A percentile compares a stretch with the other conserved stretches of the same genome.
These are phyloP conservation scores for Lachnellula suecica DNA, from an alignment of 2,329 filamentous ascomycete genomes.

Conservation along the genomic window DNA sequence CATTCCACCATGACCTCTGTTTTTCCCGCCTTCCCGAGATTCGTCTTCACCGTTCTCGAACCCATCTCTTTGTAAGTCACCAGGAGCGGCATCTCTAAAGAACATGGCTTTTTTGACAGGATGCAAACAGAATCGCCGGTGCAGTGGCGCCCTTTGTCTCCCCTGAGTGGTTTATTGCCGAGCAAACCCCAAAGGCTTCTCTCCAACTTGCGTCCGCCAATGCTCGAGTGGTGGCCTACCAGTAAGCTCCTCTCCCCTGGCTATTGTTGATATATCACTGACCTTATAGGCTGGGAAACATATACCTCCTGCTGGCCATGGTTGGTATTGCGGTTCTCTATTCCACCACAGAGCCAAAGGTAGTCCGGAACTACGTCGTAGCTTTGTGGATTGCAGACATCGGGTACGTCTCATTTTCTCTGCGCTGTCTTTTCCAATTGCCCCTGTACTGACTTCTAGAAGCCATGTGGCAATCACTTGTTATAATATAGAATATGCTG, in stretches of 20 bases:
- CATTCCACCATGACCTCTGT: constrained; percentile 55
- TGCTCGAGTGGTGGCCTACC: constrained; percentile 27
- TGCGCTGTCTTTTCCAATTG: no score
- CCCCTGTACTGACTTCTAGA: no score
- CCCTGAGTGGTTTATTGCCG: constrained; percentile 61
- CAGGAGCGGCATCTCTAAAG: not conserved
- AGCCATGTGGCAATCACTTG: constrained; percentile 66
- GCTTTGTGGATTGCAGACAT: constrained; percentile 65
- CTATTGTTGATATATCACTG: not conserved
- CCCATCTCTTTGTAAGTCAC: constrained; percentile 62
- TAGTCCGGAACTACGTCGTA: constrained; percentile 66
- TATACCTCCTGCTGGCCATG: constrained; percentile 65
- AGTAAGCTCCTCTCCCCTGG: constrained; percentile 13
- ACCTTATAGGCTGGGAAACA: constrained; percentile 61
- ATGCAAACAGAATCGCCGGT: constrained; percentile 62
- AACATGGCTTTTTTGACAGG: no score
- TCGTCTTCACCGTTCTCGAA: constrained; percentile 68
- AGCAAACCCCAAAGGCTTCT: constrained; percentile 51
- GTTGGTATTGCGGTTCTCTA: constrained; percentile 64
- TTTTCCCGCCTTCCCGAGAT: constrained; percentile 61
- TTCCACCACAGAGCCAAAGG: constrained; percentile 61
- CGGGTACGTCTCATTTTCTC: no score
- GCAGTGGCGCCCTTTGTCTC: constrained; percentile 54
- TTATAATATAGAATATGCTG: constrained; percentile 54
- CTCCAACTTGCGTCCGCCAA: constrained; percentile 36